phyloP scores from a whole-genome alignment of 306 rosid species.

The Purshia tridentata region DNA sequence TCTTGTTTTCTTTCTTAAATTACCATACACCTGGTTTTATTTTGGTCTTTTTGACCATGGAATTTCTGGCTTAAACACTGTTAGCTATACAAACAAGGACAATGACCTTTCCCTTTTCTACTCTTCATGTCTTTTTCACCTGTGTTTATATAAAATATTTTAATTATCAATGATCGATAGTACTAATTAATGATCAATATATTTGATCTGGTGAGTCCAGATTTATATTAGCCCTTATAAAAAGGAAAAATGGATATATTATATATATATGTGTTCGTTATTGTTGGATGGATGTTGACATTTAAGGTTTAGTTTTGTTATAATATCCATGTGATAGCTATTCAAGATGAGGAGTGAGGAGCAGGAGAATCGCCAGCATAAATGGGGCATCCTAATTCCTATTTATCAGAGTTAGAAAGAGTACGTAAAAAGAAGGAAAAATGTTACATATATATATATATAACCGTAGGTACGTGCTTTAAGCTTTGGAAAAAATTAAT shows the following conservation, averaged over 20 bases:
- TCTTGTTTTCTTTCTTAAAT: slow-evolving; percentile 6
- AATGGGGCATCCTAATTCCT: slow-evolving; percentile 16
- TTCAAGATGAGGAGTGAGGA: neutral
- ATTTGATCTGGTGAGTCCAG: too few species aligned
- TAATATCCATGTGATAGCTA: too few species aligned
- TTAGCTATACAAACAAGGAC: neutral
- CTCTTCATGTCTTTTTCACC: neutral
- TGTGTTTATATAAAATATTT: neutral
- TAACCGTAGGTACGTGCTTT: neutral
- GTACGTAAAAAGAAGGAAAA: slow-evolving; percentile 9
- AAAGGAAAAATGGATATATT: slow-evolving; percentile 11
- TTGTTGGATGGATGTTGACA: slow-evolving; percentile 26
- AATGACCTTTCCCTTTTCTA: neutral
- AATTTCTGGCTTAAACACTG: neutral
- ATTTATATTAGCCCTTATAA: neutral
- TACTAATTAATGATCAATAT: neutral
- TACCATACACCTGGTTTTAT: neutral
- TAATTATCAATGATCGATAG: neutral
- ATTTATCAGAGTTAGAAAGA: slow-evolving; percentile 1
- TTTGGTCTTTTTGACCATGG: neutral
- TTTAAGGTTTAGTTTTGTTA: slow-evolving; percentile 11
- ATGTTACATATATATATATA: too few species aligned
- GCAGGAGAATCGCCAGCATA: slow-evolving; percentile 34
- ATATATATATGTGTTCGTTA: slow-evolving; percentile 3
- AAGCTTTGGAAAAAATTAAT: neutral